Percentiles rank a stretch among this genome's conserved stretches.
Evolutionary conservation across 1,139 yeast species (phyloP).

Genomic region (Candida glucosophila): DNA sequence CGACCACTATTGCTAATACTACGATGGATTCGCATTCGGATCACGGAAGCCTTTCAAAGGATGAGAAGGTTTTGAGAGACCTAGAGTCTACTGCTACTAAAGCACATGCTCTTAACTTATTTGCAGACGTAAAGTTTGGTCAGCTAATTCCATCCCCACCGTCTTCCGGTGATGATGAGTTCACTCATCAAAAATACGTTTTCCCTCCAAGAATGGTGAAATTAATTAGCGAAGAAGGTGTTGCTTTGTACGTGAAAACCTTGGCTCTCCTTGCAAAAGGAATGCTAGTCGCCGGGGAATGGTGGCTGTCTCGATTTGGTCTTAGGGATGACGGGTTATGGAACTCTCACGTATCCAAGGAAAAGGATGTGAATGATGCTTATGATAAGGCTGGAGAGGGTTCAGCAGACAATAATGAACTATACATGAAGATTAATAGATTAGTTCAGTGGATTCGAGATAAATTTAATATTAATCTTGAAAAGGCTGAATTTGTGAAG

Average conservation of each 20-base stretch:
- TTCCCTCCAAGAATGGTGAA: conserved; percentile 54
- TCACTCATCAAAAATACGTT: conserved; percentile 29
- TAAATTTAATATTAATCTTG: conserved; percentile 79
- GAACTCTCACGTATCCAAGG: background rate
- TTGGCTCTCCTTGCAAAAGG: conserved; percentile 76
- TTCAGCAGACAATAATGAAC: conserved; percentile 7
- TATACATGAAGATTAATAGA: conserved; percentile 50
- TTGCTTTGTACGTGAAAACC: conserved; percentile 75
- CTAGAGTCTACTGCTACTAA: conserved; percentile 79
- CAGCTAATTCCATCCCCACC: conserved; percentile 80
- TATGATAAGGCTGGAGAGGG: conserved; percentile 1
- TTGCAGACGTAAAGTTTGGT: conserved; percentile 84
- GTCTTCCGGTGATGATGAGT: conserved; percentile 40
- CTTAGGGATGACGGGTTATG: conserved; percentile 8
- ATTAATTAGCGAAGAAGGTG: conserved; percentile 75
- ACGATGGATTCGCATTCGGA: conserved; percentile 2
- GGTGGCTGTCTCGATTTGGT: conserved; percentile 62
- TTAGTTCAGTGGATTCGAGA: conserved; percentile 91
- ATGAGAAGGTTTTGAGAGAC: conserved; percentile 33
- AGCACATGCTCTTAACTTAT: conserved; percentile 79
- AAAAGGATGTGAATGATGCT: conserved; percentile 3
- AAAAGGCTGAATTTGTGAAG: conserved; percentile 74
- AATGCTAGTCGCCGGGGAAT: conserved; percentile 73
- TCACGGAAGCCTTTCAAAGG: conserved; percentile 10
- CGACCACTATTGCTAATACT: conserved; percentile 12